Evolutionary conservation across 495 filamentous ascomycete genomes (phyloP), one percentile per base, ranked within the genome.

Genomic region (Penicillium canariense): DNA sequence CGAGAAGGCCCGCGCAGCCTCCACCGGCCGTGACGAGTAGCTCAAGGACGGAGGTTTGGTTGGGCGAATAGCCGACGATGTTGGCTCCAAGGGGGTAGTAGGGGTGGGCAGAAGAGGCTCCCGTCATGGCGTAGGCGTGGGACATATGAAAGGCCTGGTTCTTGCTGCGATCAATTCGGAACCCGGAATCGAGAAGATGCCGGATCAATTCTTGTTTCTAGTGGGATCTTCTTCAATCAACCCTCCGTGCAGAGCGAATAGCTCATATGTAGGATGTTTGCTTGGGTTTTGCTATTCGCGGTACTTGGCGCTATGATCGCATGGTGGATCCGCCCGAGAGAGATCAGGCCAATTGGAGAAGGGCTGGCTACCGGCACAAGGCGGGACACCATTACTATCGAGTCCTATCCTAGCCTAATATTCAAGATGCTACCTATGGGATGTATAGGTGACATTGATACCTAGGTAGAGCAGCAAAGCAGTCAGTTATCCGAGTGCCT

Each of bases 61-160:
- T 89, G 52, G 81, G 75, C 39, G 75, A 62, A 68, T 89, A 94
- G 26, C 70, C 76, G 11, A 77, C 70, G 42, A 94, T 83, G 17
- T 73, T 50, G 12, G 80, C 81, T 43, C 82, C 81, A 3, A 80
- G 60, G 11, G 89, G 89, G 58, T 87, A 88, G 67, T 91, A 93
- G 9, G 89, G 87, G 57, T 93, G 87, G 17, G 65, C 2, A 46
- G 25, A 14, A 18, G 27, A 58, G 50, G 59, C 30, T 23, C 38
- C 45, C 31, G 55, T 42, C 65, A 71, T 69, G 2, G n/a, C 57
- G 32, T 32, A 30, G 9, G 32, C 40, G 18, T 42, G 22, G 27
- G 14, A 15, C 17, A 35, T 12, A 14, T n/a, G 6, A 36, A 30
- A 51, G 52, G 52, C 40, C 47, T 55, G 52, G 48, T 51, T 39